Percentiles rank a stretch among this genome's conserved stretches.
Evolutionary conservation across 2,329 filamentous ascomycete genomes (phyloP).

Genomic region (Ascochyta clinopodiicola): DNA sequence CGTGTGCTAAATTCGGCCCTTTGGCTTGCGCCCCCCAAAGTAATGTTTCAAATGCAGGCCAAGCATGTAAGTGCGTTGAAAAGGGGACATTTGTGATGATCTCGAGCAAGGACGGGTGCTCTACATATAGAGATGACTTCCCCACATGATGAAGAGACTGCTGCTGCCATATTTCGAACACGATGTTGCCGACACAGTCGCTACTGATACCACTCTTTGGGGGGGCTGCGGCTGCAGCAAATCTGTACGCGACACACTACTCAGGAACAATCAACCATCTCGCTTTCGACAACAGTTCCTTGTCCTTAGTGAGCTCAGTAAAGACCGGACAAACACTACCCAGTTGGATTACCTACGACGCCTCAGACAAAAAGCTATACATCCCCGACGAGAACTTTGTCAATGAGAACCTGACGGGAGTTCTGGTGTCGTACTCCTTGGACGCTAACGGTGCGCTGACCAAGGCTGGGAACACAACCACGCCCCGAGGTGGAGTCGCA

Average conservation of each 20-base stretch:
- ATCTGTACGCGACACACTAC: conserved; percentile 42
- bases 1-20: conserved; percentile 7
- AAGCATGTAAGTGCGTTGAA: conserved; percentile 10
- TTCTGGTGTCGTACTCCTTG: conserved; percentile 34
- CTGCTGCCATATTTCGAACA: neutral
- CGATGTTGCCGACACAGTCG: conserved; percentile 32
- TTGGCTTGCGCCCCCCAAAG: conserved; percentile 9
- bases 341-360: conserved; percentile 44
- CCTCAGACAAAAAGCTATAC: conserved; percentile 35
- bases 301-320: conserved; percentile 31
- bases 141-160: neutral
- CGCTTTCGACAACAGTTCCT: conserved; percentile 31
- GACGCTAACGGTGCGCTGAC: conserved; percentile 37
- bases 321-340: conserved; percentile 36
- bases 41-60: conserved; percentile 17
- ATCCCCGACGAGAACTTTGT: conserved; percentile 37
- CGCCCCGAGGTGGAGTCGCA: conserved; percentile 36
- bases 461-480: conserved; percentile 29
- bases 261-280: conserved; percentile 40
- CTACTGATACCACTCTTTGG: conserved; percentile 37
- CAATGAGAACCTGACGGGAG: conserved; percentile 21
- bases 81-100: conserved; percentile 5
- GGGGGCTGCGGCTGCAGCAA: conserved; percentile 33
- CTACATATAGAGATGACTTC: conserved; percentile 1
- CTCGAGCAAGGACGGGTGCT: conserved; percentile 3